These are phyloP conservation scores for Naganishia liquefaciens DNA, from an alignment of 1,284 basidiomycete genomes.

Conservation along the genomic window DNA sequence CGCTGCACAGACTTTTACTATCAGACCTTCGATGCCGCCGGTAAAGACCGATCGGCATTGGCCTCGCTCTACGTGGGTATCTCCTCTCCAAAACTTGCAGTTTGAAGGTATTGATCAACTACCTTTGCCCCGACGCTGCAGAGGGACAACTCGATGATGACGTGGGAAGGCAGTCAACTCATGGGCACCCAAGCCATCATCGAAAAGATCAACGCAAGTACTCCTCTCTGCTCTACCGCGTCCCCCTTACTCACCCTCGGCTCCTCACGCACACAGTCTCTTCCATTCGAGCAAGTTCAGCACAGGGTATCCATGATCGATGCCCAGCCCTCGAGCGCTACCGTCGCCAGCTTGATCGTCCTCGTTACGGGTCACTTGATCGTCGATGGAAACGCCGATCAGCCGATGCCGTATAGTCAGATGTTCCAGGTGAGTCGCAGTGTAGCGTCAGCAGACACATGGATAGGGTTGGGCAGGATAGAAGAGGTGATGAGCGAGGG, in stretches of 20 bases:
- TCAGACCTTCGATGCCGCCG: slow-evolving; percentile 47
- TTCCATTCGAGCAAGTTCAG: slow-evolving; percentile 78
- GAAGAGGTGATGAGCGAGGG: neutral
- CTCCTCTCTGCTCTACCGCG: neutral
- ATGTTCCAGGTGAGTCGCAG: slow-evolving; percentile 67
- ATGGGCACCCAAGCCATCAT: slow-evolving; percentile 65
- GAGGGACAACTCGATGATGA: slow-evolving; percentile 84
- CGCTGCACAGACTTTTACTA: slow-evolving; percentile 53
- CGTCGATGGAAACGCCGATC: slow-evolving; percentile 70
- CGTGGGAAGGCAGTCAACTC: slow-evolving; percentile 73
- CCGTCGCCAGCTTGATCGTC: slow-evolving; percentile 71
- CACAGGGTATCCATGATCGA: slow-evolving; percentile 85
- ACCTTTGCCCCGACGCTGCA: slow-evolving; percentile 48
- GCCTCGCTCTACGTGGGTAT: slow-evolving; percentile 52
- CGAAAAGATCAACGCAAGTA: slow-evolving; percentile 75
- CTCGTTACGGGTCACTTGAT: slow-evolving; percentile 82
- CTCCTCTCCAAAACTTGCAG: too few species aligned
- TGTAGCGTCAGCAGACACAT: too few species aligned
- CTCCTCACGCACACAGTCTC: slow-evolving; percentile 58
- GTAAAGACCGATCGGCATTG: slow-evolving; percentile 45
- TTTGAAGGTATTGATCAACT: too few species aligned
- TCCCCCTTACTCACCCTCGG: neutral
- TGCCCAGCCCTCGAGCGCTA: slow-evolving; percentile 77
- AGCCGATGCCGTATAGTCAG: slow-evolving; percentile 85
- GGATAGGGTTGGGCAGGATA: neutral